Evolutionary conservation across 2,329 filamentous ascomycete species (phyloP).

Genomic region (Sarocladium kiliense): DNA sequence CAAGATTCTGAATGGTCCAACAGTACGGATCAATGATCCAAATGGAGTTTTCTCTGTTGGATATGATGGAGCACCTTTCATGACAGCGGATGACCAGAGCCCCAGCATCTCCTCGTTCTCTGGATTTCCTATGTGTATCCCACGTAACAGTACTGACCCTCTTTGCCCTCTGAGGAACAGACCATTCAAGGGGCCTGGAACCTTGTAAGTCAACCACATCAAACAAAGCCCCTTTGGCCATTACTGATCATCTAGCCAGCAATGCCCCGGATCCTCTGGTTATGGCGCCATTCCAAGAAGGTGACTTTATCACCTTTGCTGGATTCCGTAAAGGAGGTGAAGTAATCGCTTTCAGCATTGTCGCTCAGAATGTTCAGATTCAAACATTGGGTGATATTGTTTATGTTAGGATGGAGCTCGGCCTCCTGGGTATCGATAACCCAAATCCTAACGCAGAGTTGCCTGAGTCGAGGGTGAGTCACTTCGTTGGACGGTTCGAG

Average conservation of each 20-base stretch:
- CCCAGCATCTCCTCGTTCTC: conserved; percentile 42
- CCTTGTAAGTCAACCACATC: conserved; percentile 19
- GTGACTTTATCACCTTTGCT: conserved; percentile 29
- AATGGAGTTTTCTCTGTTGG: conserved; percentile 36
- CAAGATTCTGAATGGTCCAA: conserved; percentile 26
- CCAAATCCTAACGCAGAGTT: conserved; percentile 28
- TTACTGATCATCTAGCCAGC: conserved; percentile 13
- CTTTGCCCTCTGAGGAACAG: conserved; percentile 29
- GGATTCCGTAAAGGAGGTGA: conserved; percentile 26
- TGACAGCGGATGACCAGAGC: conserved; percentile 42
- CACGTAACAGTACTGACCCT: conserved; percentile 31
- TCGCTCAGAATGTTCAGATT: conserved; percentile 31
- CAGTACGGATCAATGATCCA: conserved; percentile 37
- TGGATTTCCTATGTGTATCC: conserved; percentile 49
- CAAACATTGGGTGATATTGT: conserved; percentile 24
- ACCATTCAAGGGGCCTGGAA: conserved; percentile 25
- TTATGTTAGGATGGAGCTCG: conserved; percentile 30
- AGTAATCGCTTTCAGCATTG: conserved; percentile 29
- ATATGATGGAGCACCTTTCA: conserved; percentile 31
- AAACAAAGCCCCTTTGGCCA: no score
- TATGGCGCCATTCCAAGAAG: conserved; percentile 30
- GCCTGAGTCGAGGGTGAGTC: conserved; percentile 27
- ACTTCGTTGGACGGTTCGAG: no score
- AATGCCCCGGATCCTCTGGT: conserved; percentile 28
- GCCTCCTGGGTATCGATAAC: conserved; percentile 28